Evolutionary conservation across 495 filamentous ascomycete species (phyloP).

Genomic region (Penicillium coffeae): DNA sequence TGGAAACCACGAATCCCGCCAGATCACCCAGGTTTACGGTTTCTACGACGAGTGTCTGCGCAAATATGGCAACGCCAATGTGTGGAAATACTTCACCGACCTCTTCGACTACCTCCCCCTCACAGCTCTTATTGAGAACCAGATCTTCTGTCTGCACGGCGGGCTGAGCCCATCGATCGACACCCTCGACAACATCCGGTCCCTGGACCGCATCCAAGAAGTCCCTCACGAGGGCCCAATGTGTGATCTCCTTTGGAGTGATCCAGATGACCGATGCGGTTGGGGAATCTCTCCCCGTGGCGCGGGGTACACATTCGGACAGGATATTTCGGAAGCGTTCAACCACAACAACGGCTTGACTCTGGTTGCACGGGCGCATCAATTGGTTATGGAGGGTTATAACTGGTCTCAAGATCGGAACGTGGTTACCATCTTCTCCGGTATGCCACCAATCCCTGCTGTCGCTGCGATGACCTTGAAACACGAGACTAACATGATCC

Average conservation of each 20-base stretch:
- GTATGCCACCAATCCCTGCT: conserved; percentile 44
- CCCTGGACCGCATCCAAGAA: conserved; percentile 94
- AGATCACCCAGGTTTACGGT: conserved; percentile 96
- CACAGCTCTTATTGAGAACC: conserved; percentile 97
- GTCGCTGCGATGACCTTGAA: not conserved
- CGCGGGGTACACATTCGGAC: conserved; percentile 97
- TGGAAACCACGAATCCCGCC: conserved; percentile 94
- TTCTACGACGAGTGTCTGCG: conserved; percentile 98
- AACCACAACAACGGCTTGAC: conserved; percentile 99
- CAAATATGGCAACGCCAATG: conserved; percentile 98
- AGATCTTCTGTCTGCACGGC: conserved; percentile 99
- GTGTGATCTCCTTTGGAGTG: conserved; percentile 97
- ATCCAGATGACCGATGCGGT: conserved; percentile 96
- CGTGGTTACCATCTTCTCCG: conserved; percentile 98
- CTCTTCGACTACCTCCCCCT: conserved; percentile 98
- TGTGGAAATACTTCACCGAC: conserved; percentile 99
- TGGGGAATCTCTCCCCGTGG: conserved; percentile 98
- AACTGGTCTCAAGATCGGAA: conserved; percentile 98
- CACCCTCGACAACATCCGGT: conserved; percentile 95
- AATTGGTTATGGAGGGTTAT: conserved; percentile 97
- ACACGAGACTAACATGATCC: conserved; percentile 8
- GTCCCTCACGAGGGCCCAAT: conserved; percentile 98
- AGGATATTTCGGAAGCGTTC: conserved; percentile 99
- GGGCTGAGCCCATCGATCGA: conserved; percentile 95
- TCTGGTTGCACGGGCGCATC: conserved; percentile 88